phyloP scores from a whole-genome alignment of 169 alveolate genomes.

The Cystoisospora suis region DNA sequence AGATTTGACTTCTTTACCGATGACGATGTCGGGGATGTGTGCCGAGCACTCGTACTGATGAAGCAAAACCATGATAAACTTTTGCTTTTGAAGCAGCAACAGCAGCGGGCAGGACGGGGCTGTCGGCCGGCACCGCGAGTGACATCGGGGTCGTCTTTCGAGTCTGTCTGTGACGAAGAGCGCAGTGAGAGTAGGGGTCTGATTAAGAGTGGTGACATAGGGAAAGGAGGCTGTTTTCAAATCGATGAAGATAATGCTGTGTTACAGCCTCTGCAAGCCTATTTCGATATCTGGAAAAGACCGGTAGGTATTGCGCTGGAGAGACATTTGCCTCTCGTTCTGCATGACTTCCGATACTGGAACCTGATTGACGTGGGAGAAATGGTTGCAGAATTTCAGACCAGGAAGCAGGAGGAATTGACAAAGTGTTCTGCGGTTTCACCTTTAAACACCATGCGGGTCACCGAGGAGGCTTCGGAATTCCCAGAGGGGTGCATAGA shows the following conservation, averaged over 20 bases:
- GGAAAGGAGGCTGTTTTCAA: no score
- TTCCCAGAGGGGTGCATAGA: no score
- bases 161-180: neutral
- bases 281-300: neutral
- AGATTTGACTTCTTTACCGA: neutral
- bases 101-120: neutral
- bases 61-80: neutral
- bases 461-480: neutral
- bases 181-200: neutral
- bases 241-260: neutral
- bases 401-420: neutral
- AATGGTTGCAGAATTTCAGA: constrained; percentile 16
- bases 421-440: no score
- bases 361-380: constrained; percentile 31
- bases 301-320: constrained; percentile 8
- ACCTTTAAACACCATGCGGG: no score
- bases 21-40: constrained; percentile 12
- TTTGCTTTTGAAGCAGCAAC: neutral
- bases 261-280: neutral
- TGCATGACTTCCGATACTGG: constrained; percentile 33
- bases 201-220: neutral
- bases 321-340: neutral
- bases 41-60: constrained; percentile 7
- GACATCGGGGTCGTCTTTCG: neutral
- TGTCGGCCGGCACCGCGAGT: neutral